Conservation (phyloP, 805 yeast species). For the Scheffersomyces lignosus region DNA sequence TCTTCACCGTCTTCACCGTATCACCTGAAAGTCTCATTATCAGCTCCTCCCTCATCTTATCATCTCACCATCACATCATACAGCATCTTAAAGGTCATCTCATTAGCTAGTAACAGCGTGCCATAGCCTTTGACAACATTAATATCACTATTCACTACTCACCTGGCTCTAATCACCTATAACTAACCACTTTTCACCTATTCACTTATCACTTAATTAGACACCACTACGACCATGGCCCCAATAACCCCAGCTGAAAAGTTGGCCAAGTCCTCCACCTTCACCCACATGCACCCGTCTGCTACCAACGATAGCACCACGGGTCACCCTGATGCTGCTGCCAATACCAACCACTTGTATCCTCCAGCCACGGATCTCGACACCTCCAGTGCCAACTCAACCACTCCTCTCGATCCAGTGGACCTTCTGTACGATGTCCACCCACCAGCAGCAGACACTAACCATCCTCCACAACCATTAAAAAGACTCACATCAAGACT, state of each 20-base stretch:
- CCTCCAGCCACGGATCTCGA: constrained; percentile 1
- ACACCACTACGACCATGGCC: too few relatives aligned
- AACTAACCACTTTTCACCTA: too few relatives aligned
- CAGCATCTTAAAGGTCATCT: too few relatives aligned
- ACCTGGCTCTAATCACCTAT: too few relatives aligned
- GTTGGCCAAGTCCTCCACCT: constrained; percentile 3
- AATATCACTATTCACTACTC: too few relatives aligned
- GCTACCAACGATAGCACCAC: background rate
- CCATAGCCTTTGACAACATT: too few relatives aligned
- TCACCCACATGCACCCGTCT: background rate
- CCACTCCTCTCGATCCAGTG: constrained; percentile 9
- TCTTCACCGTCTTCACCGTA: too few relatives aligned
- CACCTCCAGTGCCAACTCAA: constrained; percentile 12
- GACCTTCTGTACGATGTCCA: constrained; percentile 1
- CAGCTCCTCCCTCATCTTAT: too few relatives aligned
- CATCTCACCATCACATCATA: too few relatives aligned
- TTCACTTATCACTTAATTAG: too few relatives aligned
- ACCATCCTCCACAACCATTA: constrained; percentile 1
- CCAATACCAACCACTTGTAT: background rate
- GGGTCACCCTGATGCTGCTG: background rate
- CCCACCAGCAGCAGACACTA: constrained; percentile 1
- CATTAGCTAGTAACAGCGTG: too few relatives aligned
- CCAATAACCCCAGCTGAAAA: constrained; percentile 10
- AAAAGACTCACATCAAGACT: constrained; percentile 1
- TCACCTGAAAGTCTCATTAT: too few relatives aligned